phyloP scores from a whole-genome alignment of 2,329 filamentous ascomycete species.

The Sporothrix curviconia region DNA sequence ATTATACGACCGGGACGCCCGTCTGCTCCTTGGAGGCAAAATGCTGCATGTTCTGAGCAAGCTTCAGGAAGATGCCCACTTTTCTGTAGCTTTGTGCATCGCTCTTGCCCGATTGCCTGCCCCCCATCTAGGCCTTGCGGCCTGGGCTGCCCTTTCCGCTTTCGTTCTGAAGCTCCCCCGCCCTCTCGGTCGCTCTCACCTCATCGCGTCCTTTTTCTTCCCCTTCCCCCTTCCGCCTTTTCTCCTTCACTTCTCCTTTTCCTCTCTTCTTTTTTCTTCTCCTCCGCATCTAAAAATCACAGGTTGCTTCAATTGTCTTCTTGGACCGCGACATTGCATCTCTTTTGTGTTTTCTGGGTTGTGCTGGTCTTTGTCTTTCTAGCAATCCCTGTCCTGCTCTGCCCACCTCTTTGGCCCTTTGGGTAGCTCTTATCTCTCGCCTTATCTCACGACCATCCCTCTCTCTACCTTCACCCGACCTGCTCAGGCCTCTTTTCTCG shows the following conservation, averaged over 20 bases:
- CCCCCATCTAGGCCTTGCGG: background rate
- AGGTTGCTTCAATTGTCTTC: background rate
- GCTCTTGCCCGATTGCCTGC: background rate
- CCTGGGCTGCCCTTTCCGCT: background rate
- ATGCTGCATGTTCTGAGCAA: constrained; percentile 1
- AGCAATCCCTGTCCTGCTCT: background rate
- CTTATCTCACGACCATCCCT: constrained; percentile 4
- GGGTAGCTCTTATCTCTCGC: constrained; percentile 7
- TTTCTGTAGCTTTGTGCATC: background rate
- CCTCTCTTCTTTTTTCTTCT: background rate
- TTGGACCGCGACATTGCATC: background rate
- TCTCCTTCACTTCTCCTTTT: background rate
- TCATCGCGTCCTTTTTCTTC: background rate
- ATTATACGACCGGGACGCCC: background rate
- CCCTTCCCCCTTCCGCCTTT: background rate
- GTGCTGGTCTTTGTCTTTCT: constrained; percentile 9
- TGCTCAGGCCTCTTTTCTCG: too few species aligned
- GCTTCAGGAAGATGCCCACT: constrained; percentile 6
- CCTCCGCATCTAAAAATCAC: too few species aligned
- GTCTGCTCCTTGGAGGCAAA: constrained; percentile 1
- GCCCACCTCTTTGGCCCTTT: background rate
- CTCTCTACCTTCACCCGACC: background rate
- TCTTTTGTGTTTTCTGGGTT: background rate
- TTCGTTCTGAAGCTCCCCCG: constrained; percentile 3
- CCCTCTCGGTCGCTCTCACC: constrained; percentile 3